Evolutionary conservation across 2,329 filamentous ascomycete genomes (phyloP).

Genomic region (Botryotinia narcissicola): DNA sequence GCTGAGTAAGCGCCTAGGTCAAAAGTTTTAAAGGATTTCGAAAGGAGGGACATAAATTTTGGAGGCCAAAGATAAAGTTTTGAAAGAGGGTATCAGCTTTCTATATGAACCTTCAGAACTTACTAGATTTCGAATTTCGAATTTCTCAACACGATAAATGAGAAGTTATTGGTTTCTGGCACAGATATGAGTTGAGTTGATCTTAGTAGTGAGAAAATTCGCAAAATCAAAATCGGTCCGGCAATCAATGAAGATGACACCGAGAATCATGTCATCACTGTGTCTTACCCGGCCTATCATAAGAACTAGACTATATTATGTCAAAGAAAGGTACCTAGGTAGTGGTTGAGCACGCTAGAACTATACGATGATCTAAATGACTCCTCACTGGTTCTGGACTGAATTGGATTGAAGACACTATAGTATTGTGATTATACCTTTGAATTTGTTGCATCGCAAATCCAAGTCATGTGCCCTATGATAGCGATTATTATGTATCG

Average conservation of each 20-base stretch:
- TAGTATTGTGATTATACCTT: neutral
- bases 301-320: neutral
- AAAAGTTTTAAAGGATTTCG: neutral
- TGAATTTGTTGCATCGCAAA: neutral
- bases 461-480: neutral
- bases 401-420: neutral
- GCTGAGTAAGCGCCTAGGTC: neutral
- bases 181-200: neutral
- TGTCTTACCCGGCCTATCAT: neutral
- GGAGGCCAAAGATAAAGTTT: neutral
- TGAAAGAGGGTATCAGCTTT: too few relatives aligned
- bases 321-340: neutral
- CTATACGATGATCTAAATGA: neutral
- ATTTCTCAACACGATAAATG: neutral
- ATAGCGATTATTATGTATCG: neutral
- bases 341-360: neutral
- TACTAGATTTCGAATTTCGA: neutral
- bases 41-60: neutral
- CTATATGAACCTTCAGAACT: neutral
- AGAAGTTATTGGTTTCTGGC: neutral
- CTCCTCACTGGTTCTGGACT: neutral
- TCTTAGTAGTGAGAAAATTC: neutral
- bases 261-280: neutral
- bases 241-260: neutral
- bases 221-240: neutral